Percentiles rank a stretch among this genome's conserved stretches.
These are phyloP conservation scores for Sporobolomyces roseus DNA, from an alignment of 768 basidiomycete genomes.

Conservation along the genomic window DNA sequence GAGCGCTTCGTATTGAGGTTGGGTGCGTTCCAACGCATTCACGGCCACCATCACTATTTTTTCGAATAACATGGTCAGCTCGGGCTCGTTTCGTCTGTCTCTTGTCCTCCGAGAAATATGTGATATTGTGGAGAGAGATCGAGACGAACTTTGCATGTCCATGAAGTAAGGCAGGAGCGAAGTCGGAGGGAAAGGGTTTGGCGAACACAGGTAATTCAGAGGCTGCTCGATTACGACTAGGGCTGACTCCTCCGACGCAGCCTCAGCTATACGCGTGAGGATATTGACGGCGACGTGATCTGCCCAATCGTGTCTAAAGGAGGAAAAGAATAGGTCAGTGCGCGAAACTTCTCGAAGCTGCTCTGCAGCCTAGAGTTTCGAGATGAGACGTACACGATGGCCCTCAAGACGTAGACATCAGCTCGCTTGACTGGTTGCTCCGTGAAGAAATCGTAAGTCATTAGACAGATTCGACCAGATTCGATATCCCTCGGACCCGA, in stretches of 20 bases:
- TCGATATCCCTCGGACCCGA: slow-evolving; percentile 4
- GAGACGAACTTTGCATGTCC: slow-evolving; percentile 6
- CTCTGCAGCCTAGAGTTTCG: too few species aligned
- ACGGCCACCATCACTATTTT: slow-evolving; percentile 6
- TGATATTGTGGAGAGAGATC: too few species aligned
- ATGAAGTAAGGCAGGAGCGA: slow-evolving; percentile 13
- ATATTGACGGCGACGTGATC: slow-evolving; percentile 57
- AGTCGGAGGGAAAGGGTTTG: not conserved
- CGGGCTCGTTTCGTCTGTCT: too few species aligned
- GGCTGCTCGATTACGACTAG: slow-evolving; percentile 70
- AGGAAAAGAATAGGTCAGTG: not conserved
- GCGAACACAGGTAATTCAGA: slow-evolving; percentile 45
- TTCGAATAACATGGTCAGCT: too few species aligned
- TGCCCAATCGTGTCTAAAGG: slow-evolving; percentile 65
- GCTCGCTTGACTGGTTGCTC: slow-evolving; percentile 57
- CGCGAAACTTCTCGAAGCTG: too few species aligned
- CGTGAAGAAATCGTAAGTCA: slow-evolving; percentile 70
- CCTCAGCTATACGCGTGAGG: slow-evolving; percentile 54
- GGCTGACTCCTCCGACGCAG: slow-evolving; percentile 55
- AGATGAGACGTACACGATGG: slow-evolving; percentile 55
- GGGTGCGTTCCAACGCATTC: slow-evolving; percentile 24
- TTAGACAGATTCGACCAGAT: slow-evolving; percentile 1
- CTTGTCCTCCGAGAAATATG: too few species aligned
- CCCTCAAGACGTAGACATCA: slow-evolving; percentile 66
- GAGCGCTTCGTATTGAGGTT: slow-evolving; percentile 18